Conservation (phyloP, 805 yeast genomes). For the Hanseniaspora jakobsenii region DNA sequence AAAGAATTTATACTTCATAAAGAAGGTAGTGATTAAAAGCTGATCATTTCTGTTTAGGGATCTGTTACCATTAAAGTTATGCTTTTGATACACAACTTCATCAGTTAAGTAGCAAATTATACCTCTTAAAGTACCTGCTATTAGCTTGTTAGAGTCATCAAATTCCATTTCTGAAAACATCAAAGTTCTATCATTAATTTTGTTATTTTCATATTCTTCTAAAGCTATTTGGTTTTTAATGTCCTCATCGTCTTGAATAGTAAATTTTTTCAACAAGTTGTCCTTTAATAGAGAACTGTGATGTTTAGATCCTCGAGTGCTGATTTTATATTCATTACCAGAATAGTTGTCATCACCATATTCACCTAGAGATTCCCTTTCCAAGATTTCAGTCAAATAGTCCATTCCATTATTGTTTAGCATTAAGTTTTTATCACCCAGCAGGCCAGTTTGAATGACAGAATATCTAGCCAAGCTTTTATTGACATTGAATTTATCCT, state of each 20-base stretch:
- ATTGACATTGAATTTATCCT: constrained; percentile 19
- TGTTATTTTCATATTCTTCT: constrained; percentile 16
- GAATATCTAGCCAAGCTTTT: constrained; percentile 18
- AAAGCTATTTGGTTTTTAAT: not conserved
- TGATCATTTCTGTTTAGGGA: constrained; percentile 51
- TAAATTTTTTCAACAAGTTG: constrained; percentile 18
- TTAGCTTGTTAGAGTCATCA: constrained; percentile 29
- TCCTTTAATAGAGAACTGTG: constrained; percentile 29
- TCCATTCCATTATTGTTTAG: constrained; percentile 19
- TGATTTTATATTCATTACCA: too few relatives aligned
- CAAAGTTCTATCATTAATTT: constrained; percentile 22
- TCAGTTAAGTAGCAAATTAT: constrained; percentile 34
- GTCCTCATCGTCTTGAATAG: constrained; percentile 9
- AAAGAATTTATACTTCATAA: constrained; percentile 64
- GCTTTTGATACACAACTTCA: constrained; percentile 48
- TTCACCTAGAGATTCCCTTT: too few relatives aligned
- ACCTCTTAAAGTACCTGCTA: constrained; percentile 13
- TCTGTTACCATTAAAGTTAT: constrained; percentile 30
- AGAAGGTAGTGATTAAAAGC: constrained; percentile 59
- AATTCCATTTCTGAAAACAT: constrained; percentile 22
- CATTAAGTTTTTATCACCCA: constrained; percentile 11
- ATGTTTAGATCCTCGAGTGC: constrained; percentile 26
- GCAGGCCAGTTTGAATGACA: constrained; percentile 5
- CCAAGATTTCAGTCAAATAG: constrained; percentile 12
- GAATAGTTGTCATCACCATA: too few relatives aligned